Percentiles rank a stretch among this genome's conserved stretches.
Conservation (phyloP, 2,329 filamentous ascomycete genomes). For the Epichloe coenophiala region DNA sequence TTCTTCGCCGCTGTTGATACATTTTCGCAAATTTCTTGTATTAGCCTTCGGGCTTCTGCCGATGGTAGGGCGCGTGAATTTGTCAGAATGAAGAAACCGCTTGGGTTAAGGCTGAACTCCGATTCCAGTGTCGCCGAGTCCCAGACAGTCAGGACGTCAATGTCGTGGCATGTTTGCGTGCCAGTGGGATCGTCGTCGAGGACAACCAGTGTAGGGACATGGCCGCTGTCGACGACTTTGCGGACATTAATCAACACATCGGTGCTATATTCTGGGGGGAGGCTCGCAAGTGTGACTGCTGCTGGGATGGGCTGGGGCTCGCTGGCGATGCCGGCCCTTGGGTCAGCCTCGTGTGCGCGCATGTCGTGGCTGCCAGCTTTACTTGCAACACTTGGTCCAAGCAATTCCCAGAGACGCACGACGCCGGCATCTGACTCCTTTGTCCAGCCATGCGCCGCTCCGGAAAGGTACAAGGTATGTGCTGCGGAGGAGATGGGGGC, state of each 20-base stretch:
- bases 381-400: conserved; percentile 10
- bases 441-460: conserved; percentile 17
- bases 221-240: conserved; percentile 7
- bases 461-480: conserved; percentile 20
- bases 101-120: conserved; percentile 26
- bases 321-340: neutral
- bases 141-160: conserved; percentile 41
- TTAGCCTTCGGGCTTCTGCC: conserved; percentile 29
- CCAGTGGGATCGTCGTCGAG: conserved; percentile 45
- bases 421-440: conserved; percentile 22
- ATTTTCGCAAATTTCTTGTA: conserved; percentile 34
- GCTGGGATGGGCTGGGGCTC: conserved; percentile 8
- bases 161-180: conserved; percentile 45
- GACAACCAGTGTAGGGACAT: conserved; percentile 23
- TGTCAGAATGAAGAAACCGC: conserved; percentile 45
- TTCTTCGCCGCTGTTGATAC: conserved; percentile 29
- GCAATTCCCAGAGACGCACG: conserved; percentile 24
- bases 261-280: conserved; percentile 10
- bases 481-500: conserved; percentile 17
- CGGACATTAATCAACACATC: conserved; percentile 12
- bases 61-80: conserved; percentile 42
- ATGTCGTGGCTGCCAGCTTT: neutral
- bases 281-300: conserved; percentile 9
- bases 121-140: conserved; percentile 27
- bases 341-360: neutral